Base-by-base conservation (phyloP, 768 basidiomycete genomes). In the Hericium alpestre region DNA sequence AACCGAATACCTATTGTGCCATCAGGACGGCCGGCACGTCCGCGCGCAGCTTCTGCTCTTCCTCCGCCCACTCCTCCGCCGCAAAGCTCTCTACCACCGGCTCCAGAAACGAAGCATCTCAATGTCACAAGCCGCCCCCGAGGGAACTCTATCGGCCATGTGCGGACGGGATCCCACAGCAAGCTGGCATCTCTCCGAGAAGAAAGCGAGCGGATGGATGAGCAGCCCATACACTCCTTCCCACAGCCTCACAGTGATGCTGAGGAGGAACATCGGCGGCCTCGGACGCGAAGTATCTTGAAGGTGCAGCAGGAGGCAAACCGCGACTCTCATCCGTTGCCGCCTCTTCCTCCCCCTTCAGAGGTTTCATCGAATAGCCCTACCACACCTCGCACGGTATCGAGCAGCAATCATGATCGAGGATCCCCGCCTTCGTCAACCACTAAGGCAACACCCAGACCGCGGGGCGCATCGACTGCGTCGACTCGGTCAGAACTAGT, bases 31-130 rank as follows among this genome's bases (percentile, higher is more conserved):
- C 56, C 63, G 3, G 47, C 61, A 22, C 76, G 82, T 58, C 75
- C 83, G 39, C 70, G 79, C 56, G 77, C 84, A 56, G 68, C 74
- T 43, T 83, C 87, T 56, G 76, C 74, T 10, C 77, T 88, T 39
- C 84, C 84, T 5, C 84, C 84, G 11, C 76, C 80, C 46, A 77
- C 74, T 0, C 87, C 87, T 2, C 85, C 83, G 15, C 87, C 87
- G 32, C 72, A 75, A 16, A 73, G 75, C 50, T 76, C 81, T 3
- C 72, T 81, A 12, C 86, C 86, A 0, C 83, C 81, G 0, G 80
- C 85, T 1, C 82, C 84, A 23, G 67, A 66, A 18, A 69, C 67
- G 18, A 63, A 65, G 48, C 71, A 71, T 46, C 61, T 73, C 40
- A 77, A 75, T 38, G 70, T 69, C 51, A 57, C 61, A 22, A 66